These are phyloP conservation scores for Calycina herbarum DNA, from an alignment of 2,329 filamentous ascomycete genomes.

Conservation along the genomic window DNA sequence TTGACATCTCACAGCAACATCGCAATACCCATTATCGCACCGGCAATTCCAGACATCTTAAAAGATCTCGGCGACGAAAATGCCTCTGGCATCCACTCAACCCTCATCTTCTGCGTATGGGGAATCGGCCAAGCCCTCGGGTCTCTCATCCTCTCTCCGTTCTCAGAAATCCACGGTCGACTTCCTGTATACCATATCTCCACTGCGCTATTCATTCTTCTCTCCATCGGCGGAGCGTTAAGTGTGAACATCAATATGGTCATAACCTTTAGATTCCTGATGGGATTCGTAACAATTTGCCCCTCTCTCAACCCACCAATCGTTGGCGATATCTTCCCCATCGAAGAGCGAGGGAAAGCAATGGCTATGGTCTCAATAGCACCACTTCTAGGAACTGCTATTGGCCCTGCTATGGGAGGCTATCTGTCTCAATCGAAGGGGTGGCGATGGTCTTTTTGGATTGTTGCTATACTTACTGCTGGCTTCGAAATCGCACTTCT, in stretches of 20 bases:
- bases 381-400: constrained; percentile 39
- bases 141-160: constrained; percentile 59
- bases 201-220: constrained; percentile 51
- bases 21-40: not conserved
- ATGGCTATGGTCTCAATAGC: constrained; percentile 53
- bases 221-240: constrained; percentile 51
- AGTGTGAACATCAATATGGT: constrained; percentile 42
- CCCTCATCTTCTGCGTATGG: constrained; percentile 37
- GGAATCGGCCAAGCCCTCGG: constrained; percentile 48
- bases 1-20: not conserved
- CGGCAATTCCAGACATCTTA: not conserved
- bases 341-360: constrained; percentile 56
- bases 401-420: constrained; percentile 37
- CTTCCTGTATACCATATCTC: constrained; percentile 41
- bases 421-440: constrained; percentile 38
- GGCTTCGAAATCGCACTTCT: constrained; percentile 45
- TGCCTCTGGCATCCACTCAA: not conserved
- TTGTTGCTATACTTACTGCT: constrained; percentile 47
- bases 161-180: constrained; percentile 49
- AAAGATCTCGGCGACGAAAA: not conserved
- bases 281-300: constrained; percentile 44
- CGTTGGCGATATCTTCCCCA: constrained; percentile 63
- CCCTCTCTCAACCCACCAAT: constrained; percentile 59
- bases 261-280: constrained; percentile 45
- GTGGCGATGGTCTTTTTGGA: constrained; percentile 44